Evolutionary conservation across 805 yeast genomes (phyloP).

Genomic region (Ogataea naganishii): DNA sequence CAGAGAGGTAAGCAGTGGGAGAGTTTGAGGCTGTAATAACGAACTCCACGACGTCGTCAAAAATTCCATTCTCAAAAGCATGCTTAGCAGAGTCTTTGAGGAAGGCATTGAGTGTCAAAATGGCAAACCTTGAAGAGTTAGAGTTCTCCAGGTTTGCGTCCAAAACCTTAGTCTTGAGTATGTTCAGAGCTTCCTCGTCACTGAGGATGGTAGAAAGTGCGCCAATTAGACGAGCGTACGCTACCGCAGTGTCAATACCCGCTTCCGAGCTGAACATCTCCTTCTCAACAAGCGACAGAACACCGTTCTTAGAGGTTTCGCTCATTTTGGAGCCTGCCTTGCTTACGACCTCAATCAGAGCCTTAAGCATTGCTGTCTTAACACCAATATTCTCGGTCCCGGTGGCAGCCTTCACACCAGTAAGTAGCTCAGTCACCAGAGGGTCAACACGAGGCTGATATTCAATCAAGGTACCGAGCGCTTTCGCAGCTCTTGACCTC

Average conservation of each 20-base stretch:
- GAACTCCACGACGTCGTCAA: slow-evolving; percentile 40
- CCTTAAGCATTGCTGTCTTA: slow-evolving; percentile 78
- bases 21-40: slow-evolving; percentile 36
- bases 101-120: slow-evolving; percentile 71
- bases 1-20: slow-evolving; percentile 46
- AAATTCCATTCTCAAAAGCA: slow-evolving; percentile 43
- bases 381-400: slow-evolving; percentile 48
- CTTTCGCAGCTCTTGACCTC: slow-evolving; percentile 80
- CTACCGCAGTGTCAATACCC: slow-evolving; percentile 55
- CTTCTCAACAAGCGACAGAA: slow-evolving; percentile 67
- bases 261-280: slow-evolving; percentile 35
- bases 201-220: slow-evolving; percentile 62
- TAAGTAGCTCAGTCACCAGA: slow-evolving; percentile 70
- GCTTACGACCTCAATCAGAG: slow-evolving; percentile 70
- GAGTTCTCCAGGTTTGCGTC: slow-evolving; percentile 29
- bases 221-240: slow-evolving; percentile 75
- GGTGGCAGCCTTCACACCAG: slow-evolving; percentile 61
- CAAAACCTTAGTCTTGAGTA: slow-evolving; percentile 53
- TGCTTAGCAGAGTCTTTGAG: slow-evolving; percentile 67
- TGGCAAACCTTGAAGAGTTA: slow-evolving; percentile 48
- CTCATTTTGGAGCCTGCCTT: slow-evolving; percentile 74
- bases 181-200: slow-evolving; percentile 51
- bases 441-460: slow-evolving; percentile 94
- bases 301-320: slow-evolving; percentile 59
- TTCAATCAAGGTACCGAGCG: slow-evolving; percentile 79